Evolutionary conservation across 495 filamentous ascomycete genomes (phyloP), one percentile per base, ranked within the genome.

Genomic region (Trichocladium antarcticum): DNA sequence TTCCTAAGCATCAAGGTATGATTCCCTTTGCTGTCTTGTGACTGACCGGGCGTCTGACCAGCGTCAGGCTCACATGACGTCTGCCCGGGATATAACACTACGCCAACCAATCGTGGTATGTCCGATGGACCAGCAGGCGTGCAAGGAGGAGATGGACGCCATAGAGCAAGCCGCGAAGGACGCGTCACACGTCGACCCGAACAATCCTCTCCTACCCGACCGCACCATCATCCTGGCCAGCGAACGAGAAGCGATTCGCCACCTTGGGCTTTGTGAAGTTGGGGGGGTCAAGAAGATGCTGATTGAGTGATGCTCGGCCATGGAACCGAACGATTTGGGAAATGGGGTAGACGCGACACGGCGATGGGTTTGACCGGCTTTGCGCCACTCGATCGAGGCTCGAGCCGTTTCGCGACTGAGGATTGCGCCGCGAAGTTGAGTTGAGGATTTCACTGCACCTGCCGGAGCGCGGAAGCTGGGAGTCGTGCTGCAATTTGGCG

Each of bases 131-230:
- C 87, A 96, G 56, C 85, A 89, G 49, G 87, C 83, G 11, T 97
- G 92, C 70, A 95, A 93, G 60, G 89, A 95, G 56, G 93, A 98
- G 69, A 94, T 98, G 85, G 88, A 95, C 59, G 87, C 88, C 7
- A 97, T 97, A 52, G 87, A 95, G 58, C 84, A 92, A 65, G 86
- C 93, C 0, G 92, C 92, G 2, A 88, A 88, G 63, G 89, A 97
- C 49, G 90, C 92, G 6, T 81, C 84, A 19, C 79, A 84, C 49
- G 80, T 98, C 38, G 85, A 86, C 56, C 81, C 82, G 0, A 85
- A 89, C 41, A 95, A 95, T 50, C 92, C 89, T 0, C 84, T 87
- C 78, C 65, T 96, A 10, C 89, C 92, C 2, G 78, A 89, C 6
- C 79, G 80, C 42, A 79, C 77, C 15, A 95, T 98, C 50, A 78